These are phyloP conservation scores for Biscogniauxia sp. DNA, from an alignment of 2,329 filamentous ascomycete species.

Conservation along the genomic window DNA sequence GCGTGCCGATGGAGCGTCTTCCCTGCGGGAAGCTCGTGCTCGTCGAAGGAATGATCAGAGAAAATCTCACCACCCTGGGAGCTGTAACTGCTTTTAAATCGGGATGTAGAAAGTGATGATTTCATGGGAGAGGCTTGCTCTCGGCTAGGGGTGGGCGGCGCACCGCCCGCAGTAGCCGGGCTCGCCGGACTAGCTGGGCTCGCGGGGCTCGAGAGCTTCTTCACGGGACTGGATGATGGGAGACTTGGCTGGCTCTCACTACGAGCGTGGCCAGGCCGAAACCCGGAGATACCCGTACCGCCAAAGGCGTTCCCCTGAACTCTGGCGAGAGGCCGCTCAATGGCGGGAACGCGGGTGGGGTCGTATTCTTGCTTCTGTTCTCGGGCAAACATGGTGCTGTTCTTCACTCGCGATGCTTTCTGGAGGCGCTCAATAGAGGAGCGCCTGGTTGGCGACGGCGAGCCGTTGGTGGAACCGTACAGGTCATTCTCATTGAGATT, in stretches of 20 bases:
- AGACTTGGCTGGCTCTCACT: conserved; percentile 61
- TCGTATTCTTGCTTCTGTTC: conserved; percentile 94
- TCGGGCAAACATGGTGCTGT: conserved; percentile 93
- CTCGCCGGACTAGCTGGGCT: conserved; percentile 16
- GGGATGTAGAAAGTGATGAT: conserved; percentile 73
- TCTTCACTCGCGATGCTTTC: conserved; percentile 92
- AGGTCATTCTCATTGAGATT: conserved; percentile 67
- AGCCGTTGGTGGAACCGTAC: conserved; percentile 56
- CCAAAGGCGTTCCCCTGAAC: conserved; percentile 71
- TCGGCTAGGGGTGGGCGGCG: conserved; percentile 59
- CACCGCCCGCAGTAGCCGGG: conserved; percentile 26
- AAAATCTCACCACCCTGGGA: conserved; percentile 67
- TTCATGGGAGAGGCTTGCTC: conserved; percentile 79
- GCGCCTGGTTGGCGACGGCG: conserved; percentile 72
- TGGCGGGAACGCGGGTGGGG: conserved; percentile 69
- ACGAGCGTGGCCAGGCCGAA: conserved; percentile 50
- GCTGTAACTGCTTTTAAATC: conserved; percentile 68
- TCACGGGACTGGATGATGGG: conserved; percentile 55
- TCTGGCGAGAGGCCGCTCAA: conserved; percentile 79
- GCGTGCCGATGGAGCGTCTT: conserved; percentile 75
- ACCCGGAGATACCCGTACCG: conserved; percentile 52
- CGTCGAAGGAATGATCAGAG: conserved; percentile 59
- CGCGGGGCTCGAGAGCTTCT: conserved; percentile 33
- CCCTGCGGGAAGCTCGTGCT: conserved; percentile 61
- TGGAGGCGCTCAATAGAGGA: conserved; percentile 95